A percentile compares a stretch with the other conserved stretches of the same genome.
phyloP scores from a whole-genome alignment of 805 yeast species.

The Myxozyma geophila region DNA sequence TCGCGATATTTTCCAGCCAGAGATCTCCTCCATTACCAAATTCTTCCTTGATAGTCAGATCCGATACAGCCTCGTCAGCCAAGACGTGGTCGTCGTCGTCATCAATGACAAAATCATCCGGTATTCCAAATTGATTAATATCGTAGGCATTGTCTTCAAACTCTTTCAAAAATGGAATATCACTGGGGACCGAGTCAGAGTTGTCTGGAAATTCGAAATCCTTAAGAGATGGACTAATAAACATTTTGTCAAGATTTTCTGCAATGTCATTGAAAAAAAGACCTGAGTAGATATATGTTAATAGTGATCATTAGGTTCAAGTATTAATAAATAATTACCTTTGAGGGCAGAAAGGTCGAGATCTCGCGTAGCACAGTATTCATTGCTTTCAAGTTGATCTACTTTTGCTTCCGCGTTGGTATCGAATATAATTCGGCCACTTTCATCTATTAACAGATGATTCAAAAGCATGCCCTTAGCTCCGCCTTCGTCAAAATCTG shows the following conservation, averaged over 20 bases:
- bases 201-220: slow-evolving; percentile 45
- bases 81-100: slow-evolving; percentile 35
- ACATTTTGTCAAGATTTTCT: slow-evolving; percentile 36
- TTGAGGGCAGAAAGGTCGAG: slow-evolving; percentile 39
- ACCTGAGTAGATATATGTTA: neutral
- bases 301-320: neutral
- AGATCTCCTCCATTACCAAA: slow-evolving; percentile 37
- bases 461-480: slow-evolving; percentile 54
- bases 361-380: slow-evolving; percentile 10
- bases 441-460: slow-evolving; percentile 52
- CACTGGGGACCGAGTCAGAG: slow-evolving; percentile 22
- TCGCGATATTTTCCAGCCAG: slow-evolving; percentile 25
- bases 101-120: slow-evolving; percentile 31
- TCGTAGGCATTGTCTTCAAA: slow-evolving; percentile 43
- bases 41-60: slow-evolving; percentile 9
- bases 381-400: slow-evolving; percentile 39
- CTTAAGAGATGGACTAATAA: slow-evolving; percentile 72
- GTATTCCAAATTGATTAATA: slow-evolving; percentile 6
- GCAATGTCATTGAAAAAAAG: slow-evolving; percentile 24
- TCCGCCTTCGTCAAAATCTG: slow-evolving; percentile 54
- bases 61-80: neutral
- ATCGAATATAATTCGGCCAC: slow-evolving; percentile 67
- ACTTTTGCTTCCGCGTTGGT: slow-evolving; percentile 56
- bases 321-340: slow-evolving; percentile 12
- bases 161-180: slow-evolving; percentile 27